A percentile compares a stretch with the other conserved stretches of the same genome.
phyloP scores from a whole-genome alignment of 768 basidiomycete species.

The Xerocomellus intermedius region DNA sequence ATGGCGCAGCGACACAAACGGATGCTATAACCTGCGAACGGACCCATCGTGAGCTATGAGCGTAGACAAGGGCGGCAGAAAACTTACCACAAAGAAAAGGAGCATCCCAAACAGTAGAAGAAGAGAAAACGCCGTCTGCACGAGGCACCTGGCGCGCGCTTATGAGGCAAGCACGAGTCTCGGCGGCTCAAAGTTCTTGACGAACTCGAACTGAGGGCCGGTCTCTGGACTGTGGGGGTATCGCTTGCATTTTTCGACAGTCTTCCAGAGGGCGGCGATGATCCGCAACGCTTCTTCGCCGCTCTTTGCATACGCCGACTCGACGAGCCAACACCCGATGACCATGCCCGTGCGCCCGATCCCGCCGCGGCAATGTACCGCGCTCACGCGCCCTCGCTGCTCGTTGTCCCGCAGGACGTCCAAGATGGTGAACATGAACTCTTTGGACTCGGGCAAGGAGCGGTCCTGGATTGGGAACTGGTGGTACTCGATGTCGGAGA shows the following conservation, averaged over 20 bases:
- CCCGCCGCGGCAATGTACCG: constrained; percentile 78
- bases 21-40: constrained; percentile 3
- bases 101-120: not conserved
- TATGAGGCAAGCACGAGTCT: no score
- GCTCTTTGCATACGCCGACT: constrained; percentile 57
- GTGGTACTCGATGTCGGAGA: constrained; percentile 63
- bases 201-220: constrained; percentile 75
- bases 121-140: not conserved
- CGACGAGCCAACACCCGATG: constrained; percentile 75
- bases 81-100: constrained; percentile 5
- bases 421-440: constrained; percentile 59
- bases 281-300: constrained; percentile 64
- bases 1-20: not conserved
- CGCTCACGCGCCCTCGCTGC: constrained; percentile 54
- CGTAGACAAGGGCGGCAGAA: not conserved
- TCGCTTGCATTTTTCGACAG: constrained; percentile 73
- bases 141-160: not conserved
- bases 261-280: constrained; percentile 69
- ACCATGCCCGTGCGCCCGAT: constrained; percentile 67
- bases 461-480: constrained; percentile 78
- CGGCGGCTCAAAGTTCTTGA: constrained; percentile 48
- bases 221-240: constrained; percentile 81
- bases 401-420: constrained; percentile 61
- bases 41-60: not conserved
- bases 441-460: constrained; percentile 56